Conservation (phyloP, 1,284 basidiomycete genomes). For the Fomes fomentarius region DNA sequence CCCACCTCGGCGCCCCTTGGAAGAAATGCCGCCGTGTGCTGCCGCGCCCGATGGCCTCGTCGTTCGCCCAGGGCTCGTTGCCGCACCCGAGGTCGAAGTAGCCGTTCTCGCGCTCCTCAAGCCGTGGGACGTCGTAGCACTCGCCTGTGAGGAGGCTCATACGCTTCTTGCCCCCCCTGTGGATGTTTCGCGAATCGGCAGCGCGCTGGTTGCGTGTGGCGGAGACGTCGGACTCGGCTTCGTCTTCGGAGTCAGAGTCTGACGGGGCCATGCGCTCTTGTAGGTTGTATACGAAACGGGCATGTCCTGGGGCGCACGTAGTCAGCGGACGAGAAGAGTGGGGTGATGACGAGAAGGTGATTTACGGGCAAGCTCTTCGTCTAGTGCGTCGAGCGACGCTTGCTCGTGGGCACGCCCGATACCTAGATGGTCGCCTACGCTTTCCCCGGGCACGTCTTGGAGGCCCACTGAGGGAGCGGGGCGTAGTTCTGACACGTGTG, state of each 20-base stretch:
- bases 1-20: conserved; percentile 50
- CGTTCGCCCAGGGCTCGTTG: conserved; percentile 26
- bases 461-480: conserved; percentile 89
- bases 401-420: conserved; percentile 50
- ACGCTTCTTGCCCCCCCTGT: conserved; percentile 47
- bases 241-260: conserved; percentile 46
- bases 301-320: conserved; percentile 49
- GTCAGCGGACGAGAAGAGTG: background rate
- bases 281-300: conserved; percentile 63
- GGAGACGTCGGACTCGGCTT: conserved; percentile 52
- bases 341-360: conserved; percentile 9
- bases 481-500: conserved; percentile 79
- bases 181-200: conserved; percentile 24
- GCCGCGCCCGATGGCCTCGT: conserved; percentile 9
- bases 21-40: conserved; percentile 59
- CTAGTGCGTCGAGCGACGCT: conserved; percentile 54
- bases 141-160: conserved; percentile 71
- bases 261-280: conserved; percentile 47
- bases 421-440: conserved; percentile 67
- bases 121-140: conserved; percentile 48
- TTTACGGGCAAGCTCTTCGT: conserved; percentile 72
- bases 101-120: conserved; percentile 32
- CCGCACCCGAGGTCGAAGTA: conserved; percentile 33
- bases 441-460: conserved; percentile 80
- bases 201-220: conserved; percentile 35